Evolutionary conservation across 352 stramenopile species (phyloP).

Genomic region (Aphanomyces euteiches): DNA sequence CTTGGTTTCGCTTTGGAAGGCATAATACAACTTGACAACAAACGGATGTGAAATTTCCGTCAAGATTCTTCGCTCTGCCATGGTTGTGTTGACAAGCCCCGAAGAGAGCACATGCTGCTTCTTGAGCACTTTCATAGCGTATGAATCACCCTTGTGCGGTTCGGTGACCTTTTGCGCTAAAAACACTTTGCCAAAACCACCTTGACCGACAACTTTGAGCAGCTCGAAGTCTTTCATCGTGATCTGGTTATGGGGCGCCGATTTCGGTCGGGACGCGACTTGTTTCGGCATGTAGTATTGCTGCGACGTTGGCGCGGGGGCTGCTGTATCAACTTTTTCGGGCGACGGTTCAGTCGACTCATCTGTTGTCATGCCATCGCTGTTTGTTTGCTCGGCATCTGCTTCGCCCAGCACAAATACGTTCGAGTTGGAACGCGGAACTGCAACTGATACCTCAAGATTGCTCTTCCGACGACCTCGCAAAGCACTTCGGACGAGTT

Average conservation of each 20-base stretch:
- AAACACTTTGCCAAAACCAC: slow-evolving; percentile 97
- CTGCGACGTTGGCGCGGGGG: slow-evolving; percentile 45
- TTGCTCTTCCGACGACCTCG: slow-evolving; percentile 43
- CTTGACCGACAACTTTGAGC: slow-evolving; percentile 96
- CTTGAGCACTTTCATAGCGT: slow-evolving; percentile 98
- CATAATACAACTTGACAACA: slow-evolving; percentile 92
- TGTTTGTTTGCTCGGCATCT: slow-evolving; percentile 48
- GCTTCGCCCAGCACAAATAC: slow-evolving; percentile 85
- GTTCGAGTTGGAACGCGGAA: slow-evolving; percentile 66
- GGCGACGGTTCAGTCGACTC: slow-evolving; percentile 48
- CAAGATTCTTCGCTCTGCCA: slow-evolving; percentile 89
- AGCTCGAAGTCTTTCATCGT: slow-evolving; percentile 93
- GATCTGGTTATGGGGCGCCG: slow-evolving; percentile 38
- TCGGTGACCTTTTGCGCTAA: slow-evolving; percentile 91
- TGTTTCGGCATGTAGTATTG: slow-evolving; percentile 81
- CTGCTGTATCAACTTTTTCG: not conserved
- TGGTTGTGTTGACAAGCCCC: slow-evolving; percentile 91
- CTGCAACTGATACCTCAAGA: slow-evolving; percentile 34
- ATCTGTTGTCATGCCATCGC: slow-evolving; percentile 46
- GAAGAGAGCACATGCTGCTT: slow-evolving; percentile 90
- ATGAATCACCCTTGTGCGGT: slow-evolving; percentile 90
- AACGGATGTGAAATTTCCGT: slow-evolving; percentile 91
- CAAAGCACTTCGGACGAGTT: slow-evolving; percentile 65
- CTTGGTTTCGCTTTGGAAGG: slow-evolving; percentile 92
- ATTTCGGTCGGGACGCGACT: slow-evolving; percentile 37